Base-by-base conservation (phyloP, 2,329 filamentous ascomycete genomes). In the Curvularia spicifera region DNA sequence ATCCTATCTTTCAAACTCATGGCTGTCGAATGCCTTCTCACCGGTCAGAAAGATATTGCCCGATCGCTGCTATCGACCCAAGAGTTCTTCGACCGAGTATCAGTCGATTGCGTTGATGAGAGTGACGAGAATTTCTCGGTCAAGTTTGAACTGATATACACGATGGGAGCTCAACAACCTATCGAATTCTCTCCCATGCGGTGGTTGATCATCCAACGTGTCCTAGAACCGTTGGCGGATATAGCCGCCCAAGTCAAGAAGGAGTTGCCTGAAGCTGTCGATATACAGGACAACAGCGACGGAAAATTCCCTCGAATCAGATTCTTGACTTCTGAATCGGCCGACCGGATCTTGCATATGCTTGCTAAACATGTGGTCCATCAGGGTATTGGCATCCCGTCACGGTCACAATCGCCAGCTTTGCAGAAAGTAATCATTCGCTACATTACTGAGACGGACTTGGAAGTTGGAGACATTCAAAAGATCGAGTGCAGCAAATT, bases 121-220 rank as follows among this genome's bases (percentile, higher is more conserved):
- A 87, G 84, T 39, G 88, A 90, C 47, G 86, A 89, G 56, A 85
- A 85, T 53, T 84, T 89, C 43, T 85, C 80, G 43, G 79, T 82
- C 4, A 84, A 83, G 46, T 88, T 87, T 39, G 85, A 90, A 64
- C 71, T 89, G 0, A 78, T 89, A 1, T 89, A 90, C 56, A 88
- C 86, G 0, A 82, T 89, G 64, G 87, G 87, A 0, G 59, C 69
- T 0, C 84, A 87, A 56, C 66, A 70, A 1, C 62, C 81, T 0
- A 76, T 88, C 0, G 83, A 89, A 5, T 75, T 82, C 10, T 80
- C 80, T 45, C 84, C 84, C 0, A 71, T 83, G 2, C 76, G 89
- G 4, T 91, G 87, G 88, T 62, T 66, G 0, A 61, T 85, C 0
- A 80, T 86, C 1, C 83, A 89, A 37, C 65, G 81, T 1, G 63